These are phyloP conservation scores for Phytophthora capsici DNA, from an alignment of 352 stramenopile genomes.

Conservation along the genomic window DNA sequence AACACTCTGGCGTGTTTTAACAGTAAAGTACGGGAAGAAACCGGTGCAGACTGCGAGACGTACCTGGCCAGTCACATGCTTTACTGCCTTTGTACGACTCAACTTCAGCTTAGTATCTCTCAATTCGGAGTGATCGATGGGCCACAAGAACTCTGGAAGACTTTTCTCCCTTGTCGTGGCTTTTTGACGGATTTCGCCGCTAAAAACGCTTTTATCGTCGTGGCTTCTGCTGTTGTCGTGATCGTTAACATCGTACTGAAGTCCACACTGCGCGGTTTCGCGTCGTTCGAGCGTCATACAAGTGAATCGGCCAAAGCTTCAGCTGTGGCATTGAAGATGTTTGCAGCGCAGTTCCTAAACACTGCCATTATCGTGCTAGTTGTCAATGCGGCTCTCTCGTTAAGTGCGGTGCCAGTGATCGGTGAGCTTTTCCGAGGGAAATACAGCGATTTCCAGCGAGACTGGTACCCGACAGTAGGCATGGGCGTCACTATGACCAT, in stretches of 20 bases:
- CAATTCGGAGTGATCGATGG: constrained; percentile 60
- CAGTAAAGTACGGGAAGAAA: constrained; percentile 33
- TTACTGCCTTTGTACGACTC: constrained; percentile 75
- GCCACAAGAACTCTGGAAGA: constrained; percentile 58
- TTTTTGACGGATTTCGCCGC: constrained; percentile 75
- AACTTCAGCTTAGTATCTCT: constrained; percentile 53
- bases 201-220: constrained; percentile 73
- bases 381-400: constrained; percentile 67
- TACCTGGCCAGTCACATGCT: constrained; percentile 70
- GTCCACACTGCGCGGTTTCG: constrained; percentile 67
- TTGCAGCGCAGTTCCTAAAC: constrained; percentile 83
- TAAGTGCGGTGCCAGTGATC: constrained; percentile 51
- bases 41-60: constrained; percentile 55
- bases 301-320: constrained; percentile 84
- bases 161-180: constrained; percentile 56
- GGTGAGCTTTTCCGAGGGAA: constrained; percentile 78
- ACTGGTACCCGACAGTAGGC: constrained; percentile 89
- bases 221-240: constrained; percentile 72
- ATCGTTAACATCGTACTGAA: constrained; percentile 83
- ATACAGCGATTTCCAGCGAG: constrained; percentile 82
- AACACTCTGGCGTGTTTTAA: constrained; percentile 77
- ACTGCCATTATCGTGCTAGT: constrained; percentile 84
- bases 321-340: constrained; percentile 81
- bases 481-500: constrained; percentile 89
- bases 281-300: constrained; percentile 76